phyloP scores from a whole-genome alignment of 202 grass and related monocot species.

The Schoenoplectus tabernaemontani region DNA sequence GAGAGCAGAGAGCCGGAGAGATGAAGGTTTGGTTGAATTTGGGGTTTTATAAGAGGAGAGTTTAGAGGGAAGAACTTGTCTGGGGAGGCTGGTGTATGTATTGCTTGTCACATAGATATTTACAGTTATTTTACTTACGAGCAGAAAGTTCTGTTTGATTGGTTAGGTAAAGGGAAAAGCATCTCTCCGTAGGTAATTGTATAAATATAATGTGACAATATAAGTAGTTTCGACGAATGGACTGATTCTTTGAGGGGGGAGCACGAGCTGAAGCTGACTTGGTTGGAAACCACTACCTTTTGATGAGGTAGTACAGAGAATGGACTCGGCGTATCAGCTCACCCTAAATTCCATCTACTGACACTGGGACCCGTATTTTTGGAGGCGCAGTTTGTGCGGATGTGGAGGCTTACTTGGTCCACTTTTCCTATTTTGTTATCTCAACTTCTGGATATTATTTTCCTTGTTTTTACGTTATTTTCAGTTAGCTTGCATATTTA shows the following conservation, averaged over 20 bases:
- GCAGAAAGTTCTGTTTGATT: accelerated
- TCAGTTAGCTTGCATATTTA: no score
- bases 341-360: not conserved
- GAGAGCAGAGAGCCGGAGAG: not conserved
- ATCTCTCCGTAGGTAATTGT: accelerated
- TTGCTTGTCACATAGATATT: not conserved
- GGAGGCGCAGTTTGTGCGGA: not conserved
- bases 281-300: slow-evolving; percentile 37
- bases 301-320: not conserved
- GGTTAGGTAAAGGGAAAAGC: no score
- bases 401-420: not conserved
- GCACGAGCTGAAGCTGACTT: slow-evolving; percentile 36
- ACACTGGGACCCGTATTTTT: not conserved
- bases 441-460: not conserved
- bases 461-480: not conserved
- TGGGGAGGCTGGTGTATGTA: slow-evolving; percentile 3
- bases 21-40: not conserved
- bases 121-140: accelerated
- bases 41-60: slow-evolving; percentile 12
- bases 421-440: not conserved
- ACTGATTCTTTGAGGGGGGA: slow-evolving; percentile 30
- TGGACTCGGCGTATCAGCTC: slow-evolving; percentile 13
- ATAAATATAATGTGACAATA: not conserved
- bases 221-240: not conserved
- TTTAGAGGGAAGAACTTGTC: slow-evolving; percentile 21